phyloP scores from a whole-genome alignment of 495 filamentous ascomycete genomes.

The Apiosordaria backusii region DNA sequence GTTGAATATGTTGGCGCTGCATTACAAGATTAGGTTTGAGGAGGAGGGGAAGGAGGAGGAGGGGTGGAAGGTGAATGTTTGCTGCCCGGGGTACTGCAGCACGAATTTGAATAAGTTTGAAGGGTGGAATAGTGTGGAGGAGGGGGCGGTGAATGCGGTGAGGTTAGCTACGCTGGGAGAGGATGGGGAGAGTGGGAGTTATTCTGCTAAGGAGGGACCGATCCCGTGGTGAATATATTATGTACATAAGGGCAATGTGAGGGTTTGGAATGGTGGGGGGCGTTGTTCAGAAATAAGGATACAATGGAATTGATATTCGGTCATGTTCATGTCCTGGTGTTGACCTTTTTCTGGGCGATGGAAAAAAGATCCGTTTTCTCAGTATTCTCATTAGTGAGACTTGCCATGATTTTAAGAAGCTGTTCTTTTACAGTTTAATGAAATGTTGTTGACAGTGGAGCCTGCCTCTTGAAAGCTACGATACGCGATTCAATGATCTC shows the following conservation, averaged over 20 bases:
- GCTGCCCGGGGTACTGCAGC: constrained; percentile 23
- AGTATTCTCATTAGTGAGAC: no score
- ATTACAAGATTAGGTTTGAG: constrained; percentile 16
- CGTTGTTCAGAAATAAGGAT: no score
- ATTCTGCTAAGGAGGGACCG: constrained; percentile 12
- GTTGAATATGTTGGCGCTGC: constrained; percentile 38
- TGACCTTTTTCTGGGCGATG: no score
- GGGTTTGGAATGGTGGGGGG: no score
- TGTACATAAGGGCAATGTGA: not conserved
- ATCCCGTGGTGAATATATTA: constrained; percentile 16
- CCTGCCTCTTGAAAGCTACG: not conserved
- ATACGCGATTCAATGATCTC: not conserved
- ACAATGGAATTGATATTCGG: no score
- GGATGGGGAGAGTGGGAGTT: constrained; percentile 25
- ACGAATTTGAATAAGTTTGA: constrained; percentile 22
- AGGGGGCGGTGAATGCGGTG: constrained; percentile 21
- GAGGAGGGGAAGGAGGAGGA: constrained; percentile 24
- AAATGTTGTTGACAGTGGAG: not conserved
- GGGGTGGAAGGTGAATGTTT: constrained; percentile 29
- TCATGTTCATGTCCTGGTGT: no score
- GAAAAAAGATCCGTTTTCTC: no score
- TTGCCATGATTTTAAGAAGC: no score
- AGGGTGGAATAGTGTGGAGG: not conserved
- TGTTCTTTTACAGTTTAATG: not conserved
- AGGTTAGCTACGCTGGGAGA: constrained; percentile 22